Conservation (phyloP, 1,284 basidiomycete genomes). For the Wallemia mellicola region DNA sequence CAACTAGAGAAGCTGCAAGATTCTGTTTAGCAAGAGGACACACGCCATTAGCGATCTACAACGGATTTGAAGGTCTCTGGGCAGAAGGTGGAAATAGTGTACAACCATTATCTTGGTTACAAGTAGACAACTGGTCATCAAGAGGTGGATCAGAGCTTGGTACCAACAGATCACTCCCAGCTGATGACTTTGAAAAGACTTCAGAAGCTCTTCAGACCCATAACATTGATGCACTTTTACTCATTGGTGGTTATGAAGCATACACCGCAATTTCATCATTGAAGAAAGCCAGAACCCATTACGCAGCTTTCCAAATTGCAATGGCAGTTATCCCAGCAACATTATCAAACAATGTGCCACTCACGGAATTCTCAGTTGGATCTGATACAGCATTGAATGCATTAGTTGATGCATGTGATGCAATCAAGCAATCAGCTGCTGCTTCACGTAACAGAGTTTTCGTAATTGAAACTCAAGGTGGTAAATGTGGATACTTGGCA, state of each 20-base stretch:
- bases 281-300: conserved; percentile 45
- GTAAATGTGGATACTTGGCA: conserved; percentile 81
- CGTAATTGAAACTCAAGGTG: conserved; percentile 92
- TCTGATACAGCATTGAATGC: conserved; percentile 89
- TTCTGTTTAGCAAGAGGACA: conserved; percentile 83
- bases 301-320: conserved; percentile 50
- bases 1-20: conserved; percentile 71
- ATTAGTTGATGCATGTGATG: conserved; percentile 87
- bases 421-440: conserved; percentile 89
- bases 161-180: conserved; percentile 69
- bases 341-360: conserved; percentile 87
- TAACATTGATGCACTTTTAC: conserved; percentile 45
- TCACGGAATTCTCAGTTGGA: conserved; percentile 85
- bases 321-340: conserved; percentile 26
- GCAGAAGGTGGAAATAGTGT: conserved; percentile 40
- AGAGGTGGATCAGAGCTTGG: conserved; percentile 96
- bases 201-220: conserved; percentile 74
- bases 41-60: conserved; percentile 64
- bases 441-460: conserved; percentile 87
- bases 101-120: conserved; percentile 69
- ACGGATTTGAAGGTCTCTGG: conserved; percentile 77
- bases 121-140: conserved; percentile 84
- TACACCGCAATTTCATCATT: conserved; percentile 50
- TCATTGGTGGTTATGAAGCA: conserved; percentile 90
- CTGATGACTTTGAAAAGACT: conserved; percentile 51